Evolutionary conservation across 805 yeast genomes (phyloP).

Genomic region (Lipomyces kockii): DNA sequence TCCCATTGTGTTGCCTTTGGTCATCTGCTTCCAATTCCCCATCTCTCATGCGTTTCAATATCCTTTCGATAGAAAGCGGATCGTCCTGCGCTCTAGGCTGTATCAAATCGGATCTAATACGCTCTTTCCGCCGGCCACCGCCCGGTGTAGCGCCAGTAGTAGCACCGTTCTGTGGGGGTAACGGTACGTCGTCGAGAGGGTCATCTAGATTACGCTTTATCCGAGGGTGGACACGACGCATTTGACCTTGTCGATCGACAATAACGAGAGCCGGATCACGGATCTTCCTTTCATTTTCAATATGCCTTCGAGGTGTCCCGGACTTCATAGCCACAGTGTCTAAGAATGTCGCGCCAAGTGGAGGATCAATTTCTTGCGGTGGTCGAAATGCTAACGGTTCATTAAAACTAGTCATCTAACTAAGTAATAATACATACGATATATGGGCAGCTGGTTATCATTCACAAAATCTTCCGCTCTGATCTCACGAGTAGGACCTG

Average conservation of each 20-base stretch:
- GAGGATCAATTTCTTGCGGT: constrained; percentile 32
- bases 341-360: constrained; percentile 37
- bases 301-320: constrained; percentile 36
- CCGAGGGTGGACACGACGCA: constrained; percentile 16
- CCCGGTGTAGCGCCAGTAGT: constrained; percentile 23
- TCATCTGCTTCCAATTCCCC: constrained; percentile 9
- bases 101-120: neutral
- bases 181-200: constrained; percentile 23
- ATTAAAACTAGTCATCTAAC: neutral
- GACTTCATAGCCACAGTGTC: constrained; percentile 34
- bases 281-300: constrained; percentile 6
- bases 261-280: constrained; percentile 31
- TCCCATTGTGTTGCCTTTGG: constrained; percentile 3
- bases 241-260: constrained; percentile 19
- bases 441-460: constrained; percentile 34
- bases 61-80: constrained; percentile 15
- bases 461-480: constrained; percentile 30
- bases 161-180: constrained; percentile 22
- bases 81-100: constrained; percentile 13
- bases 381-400: constrained; percentile 36
- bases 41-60: constrained; percentile 23
- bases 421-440: constrained; percentile 23
- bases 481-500: constrained; percentile 30
- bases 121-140: constrained; percentile 19
- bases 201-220: constrained; percentile 19